Evolutionary conservation across 2,329 filamentous ascomycete genomes (phyloP).

Genomic region (Aureobasidium sp.): DNA sequence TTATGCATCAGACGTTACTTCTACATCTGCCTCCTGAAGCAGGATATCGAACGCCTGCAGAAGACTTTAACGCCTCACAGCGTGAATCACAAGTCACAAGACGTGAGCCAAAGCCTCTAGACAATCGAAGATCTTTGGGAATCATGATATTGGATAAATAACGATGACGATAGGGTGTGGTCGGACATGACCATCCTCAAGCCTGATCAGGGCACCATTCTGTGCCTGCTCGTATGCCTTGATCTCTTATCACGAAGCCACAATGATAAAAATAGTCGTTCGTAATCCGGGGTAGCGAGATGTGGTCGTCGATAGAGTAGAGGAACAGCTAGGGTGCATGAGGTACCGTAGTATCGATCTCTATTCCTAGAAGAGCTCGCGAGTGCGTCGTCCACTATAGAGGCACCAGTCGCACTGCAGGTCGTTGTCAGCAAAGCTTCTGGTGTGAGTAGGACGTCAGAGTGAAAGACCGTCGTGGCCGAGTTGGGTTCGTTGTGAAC

Average conservation of each 20-base stretch:
- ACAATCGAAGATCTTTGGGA: background rate
- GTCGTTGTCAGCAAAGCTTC: conserved; percentile 10
- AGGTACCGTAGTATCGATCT: background rate
- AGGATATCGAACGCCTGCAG: background rate
- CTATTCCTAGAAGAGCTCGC: conserved; percentile 30
- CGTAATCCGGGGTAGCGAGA: background rate
- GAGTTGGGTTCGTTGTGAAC: conserved; percentile 78
- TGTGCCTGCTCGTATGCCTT: background rate
- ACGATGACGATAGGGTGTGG: background rate
- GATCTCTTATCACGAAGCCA: background rate
- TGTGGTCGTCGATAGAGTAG: background rate
- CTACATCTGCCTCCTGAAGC: background rate
- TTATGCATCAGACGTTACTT: background rate
- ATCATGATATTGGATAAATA: background rate
- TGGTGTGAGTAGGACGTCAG: background rate
- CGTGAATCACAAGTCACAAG: background rate
- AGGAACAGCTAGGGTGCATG: background rate
- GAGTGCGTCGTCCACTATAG: conserved; percentile 30
- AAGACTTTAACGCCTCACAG: background rate
- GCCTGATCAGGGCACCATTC: background rate
- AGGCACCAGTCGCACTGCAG: conserved; percentile 33
- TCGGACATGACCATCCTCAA: background rate
- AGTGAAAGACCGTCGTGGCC: conserved; percentile 41
- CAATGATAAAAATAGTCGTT: background rate
- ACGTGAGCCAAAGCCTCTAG: background rate